These are phyloP conservation scores for Pseudocercospora eumusae DNA, from an alignment of 2,329 filamentous ascomycete species.

Conservation along the genomic window DNA sequence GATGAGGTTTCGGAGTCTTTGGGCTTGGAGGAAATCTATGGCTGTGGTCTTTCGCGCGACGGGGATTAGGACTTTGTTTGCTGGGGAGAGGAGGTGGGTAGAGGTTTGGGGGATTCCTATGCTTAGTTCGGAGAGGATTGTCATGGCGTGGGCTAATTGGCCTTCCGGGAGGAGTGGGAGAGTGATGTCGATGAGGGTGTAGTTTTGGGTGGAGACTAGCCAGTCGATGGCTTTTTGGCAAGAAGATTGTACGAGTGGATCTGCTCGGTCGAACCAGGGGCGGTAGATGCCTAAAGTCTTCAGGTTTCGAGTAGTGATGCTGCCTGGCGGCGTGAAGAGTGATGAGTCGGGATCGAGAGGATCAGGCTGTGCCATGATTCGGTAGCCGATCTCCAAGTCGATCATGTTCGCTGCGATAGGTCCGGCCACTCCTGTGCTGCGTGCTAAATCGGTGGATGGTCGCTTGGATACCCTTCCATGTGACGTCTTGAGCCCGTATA, in stretches of 20 bases:
- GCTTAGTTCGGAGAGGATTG: constrained; percentile 73
- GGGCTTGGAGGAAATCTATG: constrained; percentile 70
- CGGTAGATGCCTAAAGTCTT: constrained; percentile 71
- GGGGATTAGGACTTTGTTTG: constrained; percentile 66
- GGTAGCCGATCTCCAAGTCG: constrained; percentile 81
- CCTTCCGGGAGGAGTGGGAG: constrained; percentile 69
- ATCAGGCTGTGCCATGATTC: constrained; percentile 73
- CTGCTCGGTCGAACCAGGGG: constrained; percentile 69
- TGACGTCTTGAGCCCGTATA: constrained; percentile 78
- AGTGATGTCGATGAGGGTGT: constrained; percentile 60
- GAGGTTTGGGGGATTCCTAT: constrained; percentile 47
- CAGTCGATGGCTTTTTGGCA: constrained; percentile 65
- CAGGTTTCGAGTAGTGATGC: constrained; percentile 34
- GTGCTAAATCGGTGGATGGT: constrained; percentile 61
- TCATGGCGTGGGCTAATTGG: constrained; percentile 74
- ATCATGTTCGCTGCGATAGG: constrained; percentile 74
- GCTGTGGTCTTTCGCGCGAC: constrained; percentile 66
- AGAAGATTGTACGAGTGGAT: constrained; percentile 61
- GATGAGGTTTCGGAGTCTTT: constrained; percentile 70
- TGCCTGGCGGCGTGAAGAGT: constrained; percentile 59
- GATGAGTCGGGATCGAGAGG: constrained; percentile 61
- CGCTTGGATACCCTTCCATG: constrained; percentile 67
- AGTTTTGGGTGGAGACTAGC: constrained; percentile 56
- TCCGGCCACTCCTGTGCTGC: constrained; percentile 67
- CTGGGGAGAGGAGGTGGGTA: constrained; percentile 59